Conservation (phyloP, 352 stramenopile species). For the Globisporangium okanoganense region DNA sequence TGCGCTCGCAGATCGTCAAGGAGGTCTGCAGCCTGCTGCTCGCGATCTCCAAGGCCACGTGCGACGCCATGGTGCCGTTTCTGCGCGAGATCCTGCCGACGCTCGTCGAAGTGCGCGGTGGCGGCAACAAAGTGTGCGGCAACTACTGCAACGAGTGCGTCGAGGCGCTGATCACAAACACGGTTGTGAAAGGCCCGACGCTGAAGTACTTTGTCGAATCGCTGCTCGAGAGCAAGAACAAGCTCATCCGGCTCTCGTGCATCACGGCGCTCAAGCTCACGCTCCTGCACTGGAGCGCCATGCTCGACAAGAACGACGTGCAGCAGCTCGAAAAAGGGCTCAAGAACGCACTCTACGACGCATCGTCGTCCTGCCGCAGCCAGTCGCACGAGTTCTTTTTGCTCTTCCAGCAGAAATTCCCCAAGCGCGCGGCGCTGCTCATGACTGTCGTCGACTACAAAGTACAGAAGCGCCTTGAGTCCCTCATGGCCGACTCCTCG, state of each 20-base stretch:
- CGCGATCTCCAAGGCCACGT: conserved; percentile 56
- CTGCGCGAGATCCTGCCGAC: conserved; percentile 65
- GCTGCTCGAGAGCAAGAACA: conserved; percentile 78
- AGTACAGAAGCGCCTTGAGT: conserved; percentile 75
- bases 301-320: conserved; percentile 79
- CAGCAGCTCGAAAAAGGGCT: conserved; percentile 77
- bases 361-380: conserved; percentile 64
- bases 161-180: conserved; percentile 56
- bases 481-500: conserved; percentile 28
- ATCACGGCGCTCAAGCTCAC: conserved; percentile 54
- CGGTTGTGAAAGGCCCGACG: conserved; percentile 70
- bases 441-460: conserved; percentile 78
- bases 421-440: conserved; percentile 64
- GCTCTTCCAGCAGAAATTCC: conserved; percentile 73
- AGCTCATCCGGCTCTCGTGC: conserved; percentile 73
- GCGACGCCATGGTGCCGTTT: conserved; percentile 76
- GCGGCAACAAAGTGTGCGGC: conserved; percentile 81
- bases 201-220: conserved; percentile 73
- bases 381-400: conserved; percentile 69
- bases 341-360: conserved; percentile 69
- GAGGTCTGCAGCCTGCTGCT: conserved; percentile 66
- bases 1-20: conserved; percentile 86
- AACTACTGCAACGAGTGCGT: conserved; percentile 79
- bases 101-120: conserved; percentile 76
- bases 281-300: conserved; percentile 57